phyloP scores from a whole-genome alignment of 192 early-diverging fungal species.

The Tieghemiomyces parasiticus region DNA sequence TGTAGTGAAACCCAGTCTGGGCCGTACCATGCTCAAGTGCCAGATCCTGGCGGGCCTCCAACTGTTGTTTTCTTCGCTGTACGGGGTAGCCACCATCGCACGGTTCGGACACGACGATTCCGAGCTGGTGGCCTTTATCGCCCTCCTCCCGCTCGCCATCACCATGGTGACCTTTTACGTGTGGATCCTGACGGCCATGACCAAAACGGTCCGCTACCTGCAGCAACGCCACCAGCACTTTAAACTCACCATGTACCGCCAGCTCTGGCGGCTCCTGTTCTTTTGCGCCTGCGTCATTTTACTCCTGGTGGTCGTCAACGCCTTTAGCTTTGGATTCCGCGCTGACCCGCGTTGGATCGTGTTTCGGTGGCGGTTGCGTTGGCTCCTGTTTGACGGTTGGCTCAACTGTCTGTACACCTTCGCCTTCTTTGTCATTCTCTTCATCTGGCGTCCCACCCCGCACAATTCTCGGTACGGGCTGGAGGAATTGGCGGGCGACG shows the following conservation, averaged over 20 bases:
- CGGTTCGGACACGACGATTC: constrained; percentile 48
- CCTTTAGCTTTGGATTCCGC: constrained; percentile 55
- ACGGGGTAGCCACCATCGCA: constrained; percentile 65
- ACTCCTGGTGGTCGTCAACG: constrained; percentile 71
- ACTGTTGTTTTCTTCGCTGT: constrained; percentile 78
- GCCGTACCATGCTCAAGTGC: constrained; percentile 79
- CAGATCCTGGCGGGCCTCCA: constrained; percentile 59
- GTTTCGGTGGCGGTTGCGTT: constrained; percentile 66
- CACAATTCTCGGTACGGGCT: constrained; percentile 87
- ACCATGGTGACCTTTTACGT: constrained; percentile 90
- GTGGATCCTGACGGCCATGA: constrained; percentile 79
- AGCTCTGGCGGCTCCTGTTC: constrained; percentile 62
- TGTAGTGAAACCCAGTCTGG: constrained; percentile 85
- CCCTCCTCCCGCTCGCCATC: constrained; percentile 73
- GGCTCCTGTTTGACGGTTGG: constrained; percentile 89
- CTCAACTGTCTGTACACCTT: constrained; percentile 77
- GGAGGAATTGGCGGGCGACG: constrained; percentile 63
- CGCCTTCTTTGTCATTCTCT: constrained; percentile 60
- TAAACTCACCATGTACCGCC: constrained; percentile 82
- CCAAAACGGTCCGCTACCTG: constrained; percentile 57
- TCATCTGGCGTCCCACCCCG: constrained; percentile 83
- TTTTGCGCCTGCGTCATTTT: constrained; percentile 57
- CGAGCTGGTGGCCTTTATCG: constrained; percentile 49
- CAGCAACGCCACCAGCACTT: constrained; percentile 70
- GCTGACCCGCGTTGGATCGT: constrained; percentile 48